Evolutionary conservation across 257 asterid genomes (phyloP).

Genomic region (Petrea volubilis): DNA sequence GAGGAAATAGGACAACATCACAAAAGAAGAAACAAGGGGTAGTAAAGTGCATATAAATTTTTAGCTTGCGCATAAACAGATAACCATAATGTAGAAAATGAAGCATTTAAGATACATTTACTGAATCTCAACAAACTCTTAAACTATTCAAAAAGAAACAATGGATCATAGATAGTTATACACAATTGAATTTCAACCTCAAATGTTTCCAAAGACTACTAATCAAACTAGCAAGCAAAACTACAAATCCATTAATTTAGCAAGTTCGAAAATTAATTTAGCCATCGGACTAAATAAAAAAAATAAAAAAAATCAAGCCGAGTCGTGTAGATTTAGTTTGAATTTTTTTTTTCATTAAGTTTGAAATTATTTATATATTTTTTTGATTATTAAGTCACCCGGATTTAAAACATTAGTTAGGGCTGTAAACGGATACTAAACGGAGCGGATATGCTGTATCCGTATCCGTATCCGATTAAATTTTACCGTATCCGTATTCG

Average conservation of each 20-base stretch:
- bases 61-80: neutral
- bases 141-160: neutral
- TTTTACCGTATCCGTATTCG: no score
- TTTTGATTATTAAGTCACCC: no score
- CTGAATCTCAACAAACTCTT: neutral
- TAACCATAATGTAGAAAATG: neutral
- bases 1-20: conserved; percentile 11
- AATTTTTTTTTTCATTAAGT: no score
- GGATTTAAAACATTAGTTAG: no score
- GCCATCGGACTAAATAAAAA: no score
- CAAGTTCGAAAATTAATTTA: no score
- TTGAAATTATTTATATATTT: no score
- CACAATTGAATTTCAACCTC: neutral
- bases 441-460: no score
- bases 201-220: neutral
- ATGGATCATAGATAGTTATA: neutral
- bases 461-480: no score
- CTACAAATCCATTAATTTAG: neutral
- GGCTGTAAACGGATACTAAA: no score
- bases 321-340: no score
- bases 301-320: no score
- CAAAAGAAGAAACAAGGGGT: neutral
- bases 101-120: neutral
- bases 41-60: neutral
- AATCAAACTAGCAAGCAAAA: neutral